These are phyloP conservation scores for Elsinoe perseae DNA, from an alignment of 2,329 filamentous ascomycete genomes.

Conservation along the genomic window DNA sequence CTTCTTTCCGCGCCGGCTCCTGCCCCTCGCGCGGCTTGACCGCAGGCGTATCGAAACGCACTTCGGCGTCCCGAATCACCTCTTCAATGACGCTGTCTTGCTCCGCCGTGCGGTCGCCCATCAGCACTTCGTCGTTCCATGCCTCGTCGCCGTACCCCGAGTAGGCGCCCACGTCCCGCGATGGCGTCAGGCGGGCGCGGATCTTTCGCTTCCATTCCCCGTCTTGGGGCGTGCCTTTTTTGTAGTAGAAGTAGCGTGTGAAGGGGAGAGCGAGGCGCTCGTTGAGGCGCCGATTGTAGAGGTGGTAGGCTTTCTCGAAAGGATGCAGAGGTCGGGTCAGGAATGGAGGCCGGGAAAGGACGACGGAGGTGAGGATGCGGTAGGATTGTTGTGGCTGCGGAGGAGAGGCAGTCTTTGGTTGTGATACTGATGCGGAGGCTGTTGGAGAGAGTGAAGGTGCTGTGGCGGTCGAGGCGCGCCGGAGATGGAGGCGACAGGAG, in stretches of 20 bases:
- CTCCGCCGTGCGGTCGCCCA: constrained; percentile 61
- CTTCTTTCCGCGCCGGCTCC: constrained; percentile 22
- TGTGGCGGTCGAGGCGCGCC: constrained; percentile 33
- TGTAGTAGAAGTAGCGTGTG: constrained; percentile 88
- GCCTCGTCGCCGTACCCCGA: constrained; percentile 62
- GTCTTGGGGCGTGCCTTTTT: constrained; percentile 74
- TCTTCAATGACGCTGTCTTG: constrained; percentile 59
- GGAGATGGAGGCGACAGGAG: constrained; percentile 38
- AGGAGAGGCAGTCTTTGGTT: constrained; percentile 35
- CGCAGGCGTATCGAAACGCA: constrained; percentile 38
- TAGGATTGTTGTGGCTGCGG: constrained; percentile 42
- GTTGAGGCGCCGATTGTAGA: constrained; percentile 95
- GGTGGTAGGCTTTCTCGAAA: constrained; percentile 89
- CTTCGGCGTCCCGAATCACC: constrained; percentile 68
- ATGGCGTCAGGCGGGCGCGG: constrained; percentile 64
- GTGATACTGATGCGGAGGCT: constrained; percentile 25
- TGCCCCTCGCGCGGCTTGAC: constrained; percentile 37
- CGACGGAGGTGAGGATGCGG: constrained; percentile 54
- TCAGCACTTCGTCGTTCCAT: constrained; percentile 86
- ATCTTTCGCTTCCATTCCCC: constrained; percentile 87
- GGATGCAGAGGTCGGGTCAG: constrained; percentile 75
- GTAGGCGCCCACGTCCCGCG: constrained; percentile 80
- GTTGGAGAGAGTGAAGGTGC: constrained; percentile 23
- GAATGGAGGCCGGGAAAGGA: constrained; percentile 81
- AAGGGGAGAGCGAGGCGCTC: constrained; percentile 85